A percentile compares a stretch with the other conserved stretches of the same genome.
Conservation (phyloP, 2,329 filamentous ascomycete species). For the Acrocalymma vagum region DNA sequence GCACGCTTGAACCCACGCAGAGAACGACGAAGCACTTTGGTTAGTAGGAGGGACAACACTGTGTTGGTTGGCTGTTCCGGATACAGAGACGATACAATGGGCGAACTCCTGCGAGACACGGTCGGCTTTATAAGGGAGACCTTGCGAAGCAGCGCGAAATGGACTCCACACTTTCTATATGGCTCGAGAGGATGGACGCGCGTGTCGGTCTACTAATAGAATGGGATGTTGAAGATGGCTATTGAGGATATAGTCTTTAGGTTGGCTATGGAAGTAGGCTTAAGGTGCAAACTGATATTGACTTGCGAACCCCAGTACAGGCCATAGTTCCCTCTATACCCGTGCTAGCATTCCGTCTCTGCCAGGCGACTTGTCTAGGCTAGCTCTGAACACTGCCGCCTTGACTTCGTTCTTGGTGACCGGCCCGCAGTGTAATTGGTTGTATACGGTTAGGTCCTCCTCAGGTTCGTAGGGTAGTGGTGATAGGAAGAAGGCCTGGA, state of each 20-base stretch:
- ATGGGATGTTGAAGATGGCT: too few relatives aligned
- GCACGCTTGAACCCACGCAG: too few relatives aligned
- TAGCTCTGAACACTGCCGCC: too few relatives aligned
- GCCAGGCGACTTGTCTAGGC: too few relatives aligned
- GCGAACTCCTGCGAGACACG: conserved; percentile 5
- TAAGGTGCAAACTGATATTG: conserved; percentile 2
- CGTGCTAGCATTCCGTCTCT: too few relatives aligned
- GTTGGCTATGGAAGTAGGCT: conserved; percentile 2
- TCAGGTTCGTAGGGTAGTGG: too few relatives aligned
- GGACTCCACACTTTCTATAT: conserved; percentile 4
- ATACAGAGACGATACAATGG: conserved; percentile 1
- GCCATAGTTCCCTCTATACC: too few relatives aligned
- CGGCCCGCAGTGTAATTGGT: too few relatives aligned
- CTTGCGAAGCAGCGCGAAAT: conserved; percentile 2
- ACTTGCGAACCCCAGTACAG: conserved; percentile 6
- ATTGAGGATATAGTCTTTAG: conserved; percentile 3
- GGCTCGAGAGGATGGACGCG: conserved; percentile 6
- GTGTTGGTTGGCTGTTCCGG: conserved; percentile 4
- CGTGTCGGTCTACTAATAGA: conserved; percentile 5
- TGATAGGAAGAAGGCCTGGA: too few relatives aligned
- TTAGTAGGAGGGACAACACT: conserved; percentile 5
- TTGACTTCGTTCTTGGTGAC: too few relatives aligned
- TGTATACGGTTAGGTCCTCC: too few relatives aligned
- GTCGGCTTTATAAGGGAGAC: conserved; percentile 2
- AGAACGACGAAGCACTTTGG: too few relatives aligned